These are phyloP conservation scores for Fusarium nanum DNA, from an alignment of 2,329 filamentous ascomycete genomes.

Conservation along the genomic window DNA sequence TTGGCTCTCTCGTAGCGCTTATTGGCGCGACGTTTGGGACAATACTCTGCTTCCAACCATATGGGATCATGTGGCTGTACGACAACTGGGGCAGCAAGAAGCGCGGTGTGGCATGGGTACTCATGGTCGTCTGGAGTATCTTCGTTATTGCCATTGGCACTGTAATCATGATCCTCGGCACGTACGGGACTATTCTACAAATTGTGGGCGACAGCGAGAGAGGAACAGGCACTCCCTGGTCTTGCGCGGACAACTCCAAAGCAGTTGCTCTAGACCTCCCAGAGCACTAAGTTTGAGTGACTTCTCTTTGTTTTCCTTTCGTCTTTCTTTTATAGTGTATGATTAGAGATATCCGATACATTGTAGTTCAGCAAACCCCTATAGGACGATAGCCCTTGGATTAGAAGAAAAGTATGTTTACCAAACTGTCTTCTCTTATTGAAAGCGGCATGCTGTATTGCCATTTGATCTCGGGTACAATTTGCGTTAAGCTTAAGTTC, in stretches of 20 bases:
- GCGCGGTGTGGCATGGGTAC: conserved; percentile 5
- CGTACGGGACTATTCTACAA: conserved; percentile 25
- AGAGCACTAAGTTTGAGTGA: neutral
- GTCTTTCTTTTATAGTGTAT: neutral
- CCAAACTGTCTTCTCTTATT: neutral
- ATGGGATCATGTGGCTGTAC: conserved; percentile 35
- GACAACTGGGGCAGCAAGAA: conserved; percentile 23
- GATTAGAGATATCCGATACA: conserved; percentile 9
- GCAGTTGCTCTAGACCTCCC: neutral
- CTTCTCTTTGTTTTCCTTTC: neutral
- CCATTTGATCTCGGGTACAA: neutral
- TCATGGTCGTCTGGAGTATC: conserved; percentile 17
- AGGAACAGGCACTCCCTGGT: conserved; percentile 5
- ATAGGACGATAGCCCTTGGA: neutral
- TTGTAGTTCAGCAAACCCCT: neutral
- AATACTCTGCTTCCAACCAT: conserved; percentile 37
- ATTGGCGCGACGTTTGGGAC: conserved; percentile 35
- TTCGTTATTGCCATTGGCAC: conserved; percentile 26
- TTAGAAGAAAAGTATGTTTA: neutral
- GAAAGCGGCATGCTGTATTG: neutral
- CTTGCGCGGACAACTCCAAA: conserved; percentile 28
- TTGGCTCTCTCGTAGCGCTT: conserved; percentile 31
- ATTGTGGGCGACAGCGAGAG: neutral
- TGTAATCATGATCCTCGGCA: conserved; percentile 26
- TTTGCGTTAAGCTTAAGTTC: conserved; percentile 5